These are phyloP conservation scores for Lactuca saligna DNA, from an alignment of 129 eudicot genomes.

Conservation along the genomic window DNA sequence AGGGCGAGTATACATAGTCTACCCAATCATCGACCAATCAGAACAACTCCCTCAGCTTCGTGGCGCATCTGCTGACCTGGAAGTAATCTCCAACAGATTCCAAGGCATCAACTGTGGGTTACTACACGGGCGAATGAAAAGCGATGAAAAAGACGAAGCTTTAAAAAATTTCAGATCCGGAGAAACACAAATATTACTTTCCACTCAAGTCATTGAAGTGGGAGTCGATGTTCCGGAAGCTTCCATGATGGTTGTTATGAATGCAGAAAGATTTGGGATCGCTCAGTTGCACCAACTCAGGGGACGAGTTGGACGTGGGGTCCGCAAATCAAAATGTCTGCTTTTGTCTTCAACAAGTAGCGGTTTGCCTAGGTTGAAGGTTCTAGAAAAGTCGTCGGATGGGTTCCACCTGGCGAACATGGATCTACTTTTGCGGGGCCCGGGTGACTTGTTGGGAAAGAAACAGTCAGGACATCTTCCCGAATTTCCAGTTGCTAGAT, in stretches of 20 bases:
- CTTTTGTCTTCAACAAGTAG: slow-evolving; percentile 56
- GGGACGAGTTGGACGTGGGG: slow-evolving; percentile 96
- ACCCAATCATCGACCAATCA: slow-evolving; percentile 80
- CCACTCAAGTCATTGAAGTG: slow-evolving; percentile 88
- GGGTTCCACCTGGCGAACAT: slow-evolving; percentile 86
- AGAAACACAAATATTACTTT: slow-evolving; percentile 74
- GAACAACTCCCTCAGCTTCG: slow-evolving; percentile 93
- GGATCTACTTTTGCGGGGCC: slow-evolving; percentile 89
- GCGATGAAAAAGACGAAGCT: slow-evolving; percentile 81
- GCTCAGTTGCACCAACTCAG: slow-evolving; percentile 97
- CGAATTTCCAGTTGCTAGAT: slow-evolving; percentile 86
- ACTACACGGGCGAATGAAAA: slow-evolving; percentile 83
- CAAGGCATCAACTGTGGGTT: slow-evolving; percentile 58
- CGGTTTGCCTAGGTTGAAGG: slow-evolving; percentile 68
- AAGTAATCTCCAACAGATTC: slow-evolving; percentile 57
- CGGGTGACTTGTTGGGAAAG: slow-evolving; percentile 96
- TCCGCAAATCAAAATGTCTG: slow-evolving; percentile 77
- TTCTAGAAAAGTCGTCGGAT: slow-evolving; percentile 71
- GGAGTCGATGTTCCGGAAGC: slow-evolving; percentile 99
- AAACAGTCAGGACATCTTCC: slow-evolving; percentile 99
- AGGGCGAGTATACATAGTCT: slow-evolving; percentile 83
- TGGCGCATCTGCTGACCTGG: slow-evolving; percentile 86
- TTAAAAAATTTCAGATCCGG: slow-evolving; percentile 74
- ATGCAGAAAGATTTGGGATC: slow-evolving; percentile 92
- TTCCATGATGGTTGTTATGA: slow-evolving; percentile 99